These are phyloP conservation scores for Podila clonocystis DNA, from an alignment of 192 early-diverging fungal genomes.

Conservation along the genomic window DNA sequence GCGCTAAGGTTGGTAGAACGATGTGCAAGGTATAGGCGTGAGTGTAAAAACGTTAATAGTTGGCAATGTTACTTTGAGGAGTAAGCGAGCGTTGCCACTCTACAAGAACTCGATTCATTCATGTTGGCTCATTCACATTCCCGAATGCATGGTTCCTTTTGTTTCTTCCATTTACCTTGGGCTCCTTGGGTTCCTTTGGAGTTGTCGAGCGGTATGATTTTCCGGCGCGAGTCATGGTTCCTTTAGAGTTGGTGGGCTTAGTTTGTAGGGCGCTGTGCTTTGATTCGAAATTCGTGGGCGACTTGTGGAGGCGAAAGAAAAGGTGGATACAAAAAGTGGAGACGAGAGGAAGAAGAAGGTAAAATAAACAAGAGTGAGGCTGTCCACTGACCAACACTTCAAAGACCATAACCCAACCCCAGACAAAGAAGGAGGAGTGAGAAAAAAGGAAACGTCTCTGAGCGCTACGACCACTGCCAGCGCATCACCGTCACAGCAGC, in stretches of 20 bases:
- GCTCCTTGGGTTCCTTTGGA: slow-evolving; percentile 15
- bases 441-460: too few species aligned
- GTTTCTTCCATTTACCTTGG: slow-evolving; percentile 14
- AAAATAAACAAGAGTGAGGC: not conserved
- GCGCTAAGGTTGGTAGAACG: not conserved
- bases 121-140: not conserved
- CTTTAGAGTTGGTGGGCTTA: not conserved
- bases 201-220: slow-evolving; percentile 16
- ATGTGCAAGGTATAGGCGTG: too few species aligned
- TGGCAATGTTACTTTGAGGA: too few species aligned
- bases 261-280: too few species aligned
- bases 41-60: not conserved
- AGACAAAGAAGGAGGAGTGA: too few species aligned
- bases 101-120: too few species aligned
- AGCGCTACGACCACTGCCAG: too few species aligned
- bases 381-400: too few species aligned
- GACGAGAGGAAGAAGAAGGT: not conserved
- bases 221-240: slow-evolving; percentile 13
- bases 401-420: too few species aligned
- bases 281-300: not conserved
- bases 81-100: too few species aligned
- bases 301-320: not conserved
- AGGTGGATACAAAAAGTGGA: not conserved
- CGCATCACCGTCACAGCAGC: too few species aligned
- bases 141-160: too few species aligned